Evolutionary conservation across 495 filamentous ascomycete species (phyloP).

Genomic region (Pyrenula massariospora): DNA sequence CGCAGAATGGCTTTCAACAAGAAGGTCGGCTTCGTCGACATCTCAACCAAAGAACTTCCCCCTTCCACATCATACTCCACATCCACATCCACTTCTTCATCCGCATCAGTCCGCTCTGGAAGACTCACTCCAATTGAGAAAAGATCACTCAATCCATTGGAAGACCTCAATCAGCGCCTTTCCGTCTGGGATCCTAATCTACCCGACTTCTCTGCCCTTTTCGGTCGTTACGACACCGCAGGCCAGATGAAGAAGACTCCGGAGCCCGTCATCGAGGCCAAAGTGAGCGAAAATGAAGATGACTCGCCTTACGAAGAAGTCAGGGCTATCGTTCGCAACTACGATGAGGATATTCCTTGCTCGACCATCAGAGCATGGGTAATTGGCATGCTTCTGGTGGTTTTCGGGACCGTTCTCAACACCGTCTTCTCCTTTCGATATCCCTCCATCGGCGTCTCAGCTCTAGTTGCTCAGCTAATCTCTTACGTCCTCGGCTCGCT

Average conservation of each 20-base stretch:
- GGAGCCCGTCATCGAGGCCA: slow-evolving; percentile 34
- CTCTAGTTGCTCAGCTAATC: slow-evolving; percentile 58
- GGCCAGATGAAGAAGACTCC: slow-evolving; percentile 18
- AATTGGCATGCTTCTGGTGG: slow-evolving; percentile 54
- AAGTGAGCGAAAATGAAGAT: slow-evolving; percentile 20
- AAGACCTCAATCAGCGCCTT: neutral
- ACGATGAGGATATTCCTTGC: slow-evolving; percentile 52
- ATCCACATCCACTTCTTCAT: neutral
- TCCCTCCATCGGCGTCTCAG: slow-evolving; percentile 49
- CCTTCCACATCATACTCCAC: neutral
- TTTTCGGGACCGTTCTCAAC: slow-evolving; percentile 57
- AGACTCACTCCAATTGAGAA: neutral
- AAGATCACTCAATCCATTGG: neutral
- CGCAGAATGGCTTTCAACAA: neutral
- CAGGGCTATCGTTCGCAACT: slow-evolving; percentile 28
- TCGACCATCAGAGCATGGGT: slow-evolving; percentile 65
- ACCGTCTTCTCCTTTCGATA: slow-evolving; percentile 55
- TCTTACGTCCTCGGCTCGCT: slow-evolving; percentile 58
- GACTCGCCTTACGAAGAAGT: slow-evolving; percentile 62
- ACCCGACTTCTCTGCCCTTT: slow-evolving; percentile 45
- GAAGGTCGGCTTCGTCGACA: neutral
- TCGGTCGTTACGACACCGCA: slow-evolving; percentile 39
- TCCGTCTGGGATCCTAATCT: slow-evolving; percentile 54
- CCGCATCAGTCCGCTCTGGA: neutral
- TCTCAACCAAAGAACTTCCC: neutral